Conservation (phyloP, 306 rosid genomes). For the Purshia tridentata region DNA sequence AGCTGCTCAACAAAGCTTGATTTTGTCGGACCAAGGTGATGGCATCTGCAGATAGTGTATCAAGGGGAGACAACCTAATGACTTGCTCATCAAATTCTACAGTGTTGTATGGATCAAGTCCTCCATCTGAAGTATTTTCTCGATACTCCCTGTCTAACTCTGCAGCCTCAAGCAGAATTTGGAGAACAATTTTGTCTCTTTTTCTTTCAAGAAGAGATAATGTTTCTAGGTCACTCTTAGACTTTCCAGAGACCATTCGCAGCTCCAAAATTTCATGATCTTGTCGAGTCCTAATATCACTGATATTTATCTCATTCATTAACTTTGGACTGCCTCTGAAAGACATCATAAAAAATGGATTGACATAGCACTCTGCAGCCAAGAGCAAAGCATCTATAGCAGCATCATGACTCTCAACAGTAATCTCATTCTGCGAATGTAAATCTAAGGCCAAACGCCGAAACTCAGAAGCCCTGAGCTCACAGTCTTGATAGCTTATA, state of each 20-base stretch:
- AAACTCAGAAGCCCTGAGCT: conserved; percentile 83
- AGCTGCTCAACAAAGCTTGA: conserved; percentile 75
- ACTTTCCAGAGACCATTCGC: conserved; percentile 45
- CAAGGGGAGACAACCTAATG: conserved; percentile 55
- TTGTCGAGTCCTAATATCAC: conserved; percentile 35
- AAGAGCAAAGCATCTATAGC: conserved; percentile 87
- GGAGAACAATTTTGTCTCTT: conserved; percentile 78
- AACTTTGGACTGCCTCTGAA: conserved; percentile 47
- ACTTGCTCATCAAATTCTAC: conserved; percentile 65
- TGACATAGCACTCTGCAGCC: conserved; percentile 93
- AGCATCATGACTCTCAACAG: conserved; percentile 85
- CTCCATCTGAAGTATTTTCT: conserved; percentile 45
- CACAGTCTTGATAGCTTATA: conserved; percentile 61
- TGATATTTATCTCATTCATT: conserved; percentile 34
- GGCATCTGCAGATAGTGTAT: conserved; percentile 71
- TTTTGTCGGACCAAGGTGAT: conserved; percentile 87
- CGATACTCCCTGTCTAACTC: conserved; percentile 72
- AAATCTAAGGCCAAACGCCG: conserved; percentile 76
- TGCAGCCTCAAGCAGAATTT: conserved; percentile 82
- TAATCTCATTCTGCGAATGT: conserved; percentile 63
- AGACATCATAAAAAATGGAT: conserved; percentile 80
- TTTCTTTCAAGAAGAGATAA: conserved; percentile 64
- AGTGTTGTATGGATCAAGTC: conserved; percentile 35
- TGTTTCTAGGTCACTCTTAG: conserved; percentile 51
- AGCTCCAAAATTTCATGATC: conserved; percentile 38